phyloP scores from a whole-genome alignment of 192 early-diverging fungal genomes.

The Coemansia aciculifera region DNA sequence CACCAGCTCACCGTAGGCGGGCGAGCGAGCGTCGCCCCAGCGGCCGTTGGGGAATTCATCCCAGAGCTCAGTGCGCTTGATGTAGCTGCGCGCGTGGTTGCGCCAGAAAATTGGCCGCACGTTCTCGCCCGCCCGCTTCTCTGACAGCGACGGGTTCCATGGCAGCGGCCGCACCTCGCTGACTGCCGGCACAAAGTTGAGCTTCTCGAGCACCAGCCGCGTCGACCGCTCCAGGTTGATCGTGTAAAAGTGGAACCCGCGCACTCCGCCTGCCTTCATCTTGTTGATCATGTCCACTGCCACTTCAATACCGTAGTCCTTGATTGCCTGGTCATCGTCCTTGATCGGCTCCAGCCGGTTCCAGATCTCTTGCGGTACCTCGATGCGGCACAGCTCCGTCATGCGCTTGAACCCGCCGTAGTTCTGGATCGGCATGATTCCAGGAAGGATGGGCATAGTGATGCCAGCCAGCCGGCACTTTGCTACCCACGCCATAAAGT shows the following conservation, averaged over 20 bases:
- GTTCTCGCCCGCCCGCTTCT: conserved; percentile 90
- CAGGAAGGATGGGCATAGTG: conserved; percentile 85
- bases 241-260: conserved; percentile 96
- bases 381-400: conserved; percentile 82
- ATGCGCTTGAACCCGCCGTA: conserved; percentile 92
- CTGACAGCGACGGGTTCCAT: conserved; percentile 73
- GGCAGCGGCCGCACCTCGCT: conserved; percentile 64
- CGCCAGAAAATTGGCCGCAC: conserved; percentile 99
- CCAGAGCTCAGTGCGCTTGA: conserved; percentile 89
- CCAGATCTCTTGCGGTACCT: conserved; percentile 83
- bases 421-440: conserved; percentile 96
- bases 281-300: conserved; percentile 83
- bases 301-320: conserved; percentile 86
- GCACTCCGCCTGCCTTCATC: conserved; percentile 67
- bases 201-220: conserved; percentile 83
- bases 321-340: conserved; percentile 96
- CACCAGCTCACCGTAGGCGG: conserved; percentile 79
- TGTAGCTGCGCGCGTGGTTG: conserved; percentile 91
- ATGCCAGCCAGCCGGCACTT: conserved; percentile 75
- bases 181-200: conserved; percentile 72
- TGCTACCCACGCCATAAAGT: conserved; percentile 80
- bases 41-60: conserved; percentile 98
- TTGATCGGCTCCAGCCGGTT: conserved; percentile 93
- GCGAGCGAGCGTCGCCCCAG: conserved; percentile 96
- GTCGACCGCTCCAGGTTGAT: conserved; percentile 90